These are phyloP conservation scores for Epichloe baconii DNA, from an alignment of 2,329 filamentous ascomycete species.

Conservation along the genomic window DNA sequence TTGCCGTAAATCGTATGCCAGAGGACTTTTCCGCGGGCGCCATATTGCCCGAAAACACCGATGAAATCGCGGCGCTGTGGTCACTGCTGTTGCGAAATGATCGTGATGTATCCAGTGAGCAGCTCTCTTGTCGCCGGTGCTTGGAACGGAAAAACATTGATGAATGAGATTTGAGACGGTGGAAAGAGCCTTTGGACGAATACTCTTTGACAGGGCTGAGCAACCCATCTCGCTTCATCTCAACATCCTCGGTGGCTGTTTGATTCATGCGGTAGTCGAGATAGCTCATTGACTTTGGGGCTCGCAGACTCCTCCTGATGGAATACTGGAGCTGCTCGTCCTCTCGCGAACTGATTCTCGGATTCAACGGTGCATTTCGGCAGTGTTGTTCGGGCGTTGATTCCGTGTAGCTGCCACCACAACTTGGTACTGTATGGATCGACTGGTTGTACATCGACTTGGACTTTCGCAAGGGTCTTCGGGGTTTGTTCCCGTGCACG, in stretches of 20 bases:
- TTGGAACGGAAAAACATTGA: constrained; percentile 32
- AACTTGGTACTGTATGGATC: constrained; percentile 7
- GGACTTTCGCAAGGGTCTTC: constrained; percentile 38
- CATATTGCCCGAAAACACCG: constrained; percentile 15
- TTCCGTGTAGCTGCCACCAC: background rate
- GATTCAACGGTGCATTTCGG: constrained; percentile 3
- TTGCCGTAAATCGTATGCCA: constrained; percentile 36
- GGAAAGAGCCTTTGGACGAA: constrained; percentile 21
- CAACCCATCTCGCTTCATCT: constrained; percentile 12
- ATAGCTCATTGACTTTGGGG: constrained; percentile 44
- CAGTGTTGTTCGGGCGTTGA: constrained; percentile 4
- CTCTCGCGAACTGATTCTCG: constrained; percentile 13
- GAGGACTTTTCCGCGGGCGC: constrained; percentile 14
- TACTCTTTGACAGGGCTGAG: constrained; percentile 24
- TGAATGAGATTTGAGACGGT: constrained; percentile 25
- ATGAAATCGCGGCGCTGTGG: constrained; percentile 21
- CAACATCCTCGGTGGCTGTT: background rate
- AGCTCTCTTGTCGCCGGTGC: constrained; percentile 19
- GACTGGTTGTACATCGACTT: constrained; percentile 38
- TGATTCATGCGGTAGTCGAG: constrained; percentile 13
- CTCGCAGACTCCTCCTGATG: constrained; percentile 19
- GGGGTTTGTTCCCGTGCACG: constrained; percentile 27
- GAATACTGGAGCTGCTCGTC: constrained; percentile 13
- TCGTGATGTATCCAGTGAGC: constrained; percentile 28
- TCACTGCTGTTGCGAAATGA: constrained; percentile 37